Evolutionary conservation across 495 filamentous ascomycete genomes (phyloP), one percentile per base, ranked within the genome.

Genomic region (Annulohypoxylon stygium): DNA sequence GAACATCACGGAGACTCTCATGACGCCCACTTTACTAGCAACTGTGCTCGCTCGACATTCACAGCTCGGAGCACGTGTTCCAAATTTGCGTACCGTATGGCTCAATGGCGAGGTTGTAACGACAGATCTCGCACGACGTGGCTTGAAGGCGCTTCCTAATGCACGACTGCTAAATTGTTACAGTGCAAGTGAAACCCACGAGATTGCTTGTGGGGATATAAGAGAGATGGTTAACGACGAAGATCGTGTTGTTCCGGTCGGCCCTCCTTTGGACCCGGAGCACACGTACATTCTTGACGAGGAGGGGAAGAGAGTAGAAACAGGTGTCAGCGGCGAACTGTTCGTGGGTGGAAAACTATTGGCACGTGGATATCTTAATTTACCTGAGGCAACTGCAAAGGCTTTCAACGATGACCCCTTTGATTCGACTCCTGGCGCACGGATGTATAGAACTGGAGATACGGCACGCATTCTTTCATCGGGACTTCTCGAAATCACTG

Each of bases 371-470:
- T 94, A 94, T 74, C 86, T 94, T 37, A 93, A 93, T 65, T 85
- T 91, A 7, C 88, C 88, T 1, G 90, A 93, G 55, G 86, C 90
- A 2, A 93, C 90, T 0, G 83, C 84, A 34, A 85, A 89, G 69
- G 87, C 90, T 1, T 93, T 93, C 74, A 79, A 84, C n/a, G 67
- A 83, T 0, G 81, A 90, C 71, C 84, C 80, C 14, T 84, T 84
- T 65, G 65, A 75, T 57, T 14, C 65, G 10, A 72, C 73, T 68
- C 75, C 80, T 1, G 82, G 74, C 71, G 88, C 61, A 36, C 83
- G 85, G 23, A 87, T 93, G 76, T 93, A 93, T 72, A 84, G 88
- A 33, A 94, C 92, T 1, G 92, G 92, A 10, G 92, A 94, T 76
- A 83, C 87, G 61, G 92, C 90, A 9, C 82, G 89, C 23, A 80